Evolutionary conservation across 768 basidiomycete genomes (phyloP).

Genomic region (Sistotremastrum suecicum): DNA sequence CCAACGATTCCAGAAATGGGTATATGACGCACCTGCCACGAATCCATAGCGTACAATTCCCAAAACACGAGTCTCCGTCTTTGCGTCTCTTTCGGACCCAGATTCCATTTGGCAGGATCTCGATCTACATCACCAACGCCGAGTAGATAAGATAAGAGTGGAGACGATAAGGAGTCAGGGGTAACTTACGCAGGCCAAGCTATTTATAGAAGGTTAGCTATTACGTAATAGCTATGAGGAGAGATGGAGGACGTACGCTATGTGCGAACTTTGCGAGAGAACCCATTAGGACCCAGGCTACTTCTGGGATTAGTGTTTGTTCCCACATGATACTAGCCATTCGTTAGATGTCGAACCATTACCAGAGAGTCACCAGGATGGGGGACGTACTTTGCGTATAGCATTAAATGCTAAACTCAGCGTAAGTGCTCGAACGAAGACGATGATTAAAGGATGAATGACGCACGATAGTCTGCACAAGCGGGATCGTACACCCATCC

Average conservation of each 20-base stretch:
- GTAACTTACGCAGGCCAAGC: conserved; percentile 4
- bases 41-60: background rate
- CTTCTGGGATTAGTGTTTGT: conserved; percentile 3
- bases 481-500: background rate
- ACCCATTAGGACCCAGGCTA: conserved; percentile 4
- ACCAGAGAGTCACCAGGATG: too few relatives aligned
- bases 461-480: background rate
- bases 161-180: background rate
- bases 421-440: too few relatives aligned
- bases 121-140: background rate
- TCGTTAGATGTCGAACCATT: background rate
- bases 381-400: too few relatives aligned
- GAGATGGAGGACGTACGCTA: conserved; percentile 2
- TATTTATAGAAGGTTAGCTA: background rate
- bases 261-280: conserved; percentile 4
- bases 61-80: background rate
- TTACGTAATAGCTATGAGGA: background rate
- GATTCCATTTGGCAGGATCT: background rate
- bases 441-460: background rate
- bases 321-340: conserved; percentile 4
- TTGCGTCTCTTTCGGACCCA: background rate
- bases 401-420: too few relatives aligned
- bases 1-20: background rate
- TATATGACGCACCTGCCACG: background rate
- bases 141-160: background rate